These are phyloP conservation scores for Cylindricascospora bacillispora DNA, from an alignment of 1,139 yeast species.

Conservation along the genomic window DNA sequence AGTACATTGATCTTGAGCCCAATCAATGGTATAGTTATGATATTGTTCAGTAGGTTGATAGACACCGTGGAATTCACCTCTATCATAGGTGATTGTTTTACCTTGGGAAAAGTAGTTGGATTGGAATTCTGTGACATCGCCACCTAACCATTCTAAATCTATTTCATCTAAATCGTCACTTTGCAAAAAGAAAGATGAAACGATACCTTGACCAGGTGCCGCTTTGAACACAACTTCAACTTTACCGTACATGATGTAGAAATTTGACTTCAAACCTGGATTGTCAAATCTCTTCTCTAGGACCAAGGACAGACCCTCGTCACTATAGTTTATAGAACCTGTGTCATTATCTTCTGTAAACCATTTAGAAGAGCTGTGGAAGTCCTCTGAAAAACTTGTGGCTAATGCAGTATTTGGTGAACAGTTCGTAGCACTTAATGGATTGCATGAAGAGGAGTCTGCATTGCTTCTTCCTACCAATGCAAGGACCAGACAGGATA, in stretches of 20 bases:
- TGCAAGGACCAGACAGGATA: too few relatives aligned
- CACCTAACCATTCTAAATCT: constrained; percentile 77
- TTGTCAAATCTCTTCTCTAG: constrained; percentile 53
- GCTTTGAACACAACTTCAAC: constrained; percentile 62
- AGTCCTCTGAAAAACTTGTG: constrained; percentile 38
- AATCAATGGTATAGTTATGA: constrained; percentile 73
- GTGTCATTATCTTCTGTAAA: constrained; percentile 30
- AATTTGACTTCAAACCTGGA: constrained; percentile 63
- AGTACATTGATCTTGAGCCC: constrained; percentile 49
- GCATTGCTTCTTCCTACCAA: too few relatives aligned
- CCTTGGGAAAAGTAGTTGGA: constrained; percentile 78
- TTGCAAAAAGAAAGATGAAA: constrained; percentile 70
- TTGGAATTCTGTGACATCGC: constrained; percentile 60
- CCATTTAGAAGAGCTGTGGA: constrained; percentile 32
- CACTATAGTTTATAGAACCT: constrained; percentile 28
- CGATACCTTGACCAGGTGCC: constrained; percentile 63
- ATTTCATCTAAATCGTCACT: constrained; percentile 82
- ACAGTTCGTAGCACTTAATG: constrained; percentile 28
- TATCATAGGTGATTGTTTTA: constrained; percentile 56
- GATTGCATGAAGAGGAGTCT: constrained; percentile 32
- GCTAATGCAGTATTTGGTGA: constrained; percentile 45
- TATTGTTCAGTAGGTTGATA: constrained; percentile 41
- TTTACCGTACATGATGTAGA: constrained; percentile 78
- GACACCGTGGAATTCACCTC: constrained; percentile 62
- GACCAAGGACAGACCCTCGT: constrained; percentile 50